These are phyloP conservation scores for Emericellopsis terricola DNA, from an alignment of 495 filamentous ascomycete species.

Conservation along the genomic window DNA sequence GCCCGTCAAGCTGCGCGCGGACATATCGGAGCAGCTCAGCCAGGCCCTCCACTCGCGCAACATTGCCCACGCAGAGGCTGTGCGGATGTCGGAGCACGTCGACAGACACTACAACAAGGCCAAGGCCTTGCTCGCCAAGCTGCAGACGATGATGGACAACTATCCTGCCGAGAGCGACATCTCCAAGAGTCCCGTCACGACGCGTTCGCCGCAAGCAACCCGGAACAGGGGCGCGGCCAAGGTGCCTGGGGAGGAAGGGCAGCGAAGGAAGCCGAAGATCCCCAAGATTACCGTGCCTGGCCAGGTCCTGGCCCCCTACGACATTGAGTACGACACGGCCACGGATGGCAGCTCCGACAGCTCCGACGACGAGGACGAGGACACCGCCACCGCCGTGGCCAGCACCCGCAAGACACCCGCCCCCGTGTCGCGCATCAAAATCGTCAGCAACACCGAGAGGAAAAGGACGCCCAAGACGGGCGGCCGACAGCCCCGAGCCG, in stretches of 20 bases:
- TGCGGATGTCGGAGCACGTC: conserved; percentile 57
- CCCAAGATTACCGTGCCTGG: conserved; percentile 37
- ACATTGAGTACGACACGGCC: conserved; percentile 32
- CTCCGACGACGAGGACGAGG: conserved; percentile 16
- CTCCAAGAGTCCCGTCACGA: conserved; percentile 24
- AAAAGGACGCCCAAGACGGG: conserved; percentile 18
- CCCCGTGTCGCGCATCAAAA: conserved; percentile 21
- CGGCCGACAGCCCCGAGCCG: conserved; percentile 7
- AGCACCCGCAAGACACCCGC: conserved; percentile 15
- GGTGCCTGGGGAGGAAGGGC: conserved; percentile 31
- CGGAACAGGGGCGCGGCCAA: conserved; percentile 48
- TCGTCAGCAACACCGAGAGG: conserved; percentile 14
- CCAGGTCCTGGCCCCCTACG: conserved; percentile 39
- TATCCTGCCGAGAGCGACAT: conserved; percentile 31
- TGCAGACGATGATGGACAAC: conserved; percentile 50
- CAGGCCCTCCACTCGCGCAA: conserved; percentile 59
- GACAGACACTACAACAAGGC: conserved; percentile 63
- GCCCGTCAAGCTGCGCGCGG: conserved; percentile 42
- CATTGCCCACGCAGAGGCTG: conserved; percentile 65
- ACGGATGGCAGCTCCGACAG: conserved; percentile 25
- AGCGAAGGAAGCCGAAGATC: conserved; percentile 18
- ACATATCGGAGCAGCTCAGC: conserved; percentile 58
- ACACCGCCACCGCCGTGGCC: conserved; percentile 5
- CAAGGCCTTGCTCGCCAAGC: conserved; percentile 61
- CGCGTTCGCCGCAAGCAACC: conserved; percentile 35